phyloP scores from a whole-genome alignment of 495 filamentous ascomycete species.

The Tuber indicum region DNA sequence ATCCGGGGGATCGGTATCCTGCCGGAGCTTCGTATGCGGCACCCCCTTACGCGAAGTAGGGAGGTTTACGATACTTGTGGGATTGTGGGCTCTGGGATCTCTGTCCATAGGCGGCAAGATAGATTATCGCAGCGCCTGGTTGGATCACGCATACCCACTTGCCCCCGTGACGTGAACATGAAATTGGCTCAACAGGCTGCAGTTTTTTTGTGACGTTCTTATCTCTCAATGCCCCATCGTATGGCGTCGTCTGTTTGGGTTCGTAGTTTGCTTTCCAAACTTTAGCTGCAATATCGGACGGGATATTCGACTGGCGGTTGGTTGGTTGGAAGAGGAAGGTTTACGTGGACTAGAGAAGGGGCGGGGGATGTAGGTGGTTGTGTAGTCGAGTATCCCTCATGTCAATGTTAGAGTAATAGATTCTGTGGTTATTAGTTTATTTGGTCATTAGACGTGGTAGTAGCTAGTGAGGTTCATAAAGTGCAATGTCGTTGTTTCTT shows the following conservation, averaged over 20 bases:
- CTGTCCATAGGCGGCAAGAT: not conserved
- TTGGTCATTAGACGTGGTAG: not conserved
- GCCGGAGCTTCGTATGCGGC: not conserved
- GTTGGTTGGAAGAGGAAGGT: not conserved
- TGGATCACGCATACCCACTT: not conserved
- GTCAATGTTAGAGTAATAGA: not conserved
- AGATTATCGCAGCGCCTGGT: not conserved
- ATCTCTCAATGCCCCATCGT: not conserved
- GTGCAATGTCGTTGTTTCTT: not conserved
- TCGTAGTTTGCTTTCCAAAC: not conserved
- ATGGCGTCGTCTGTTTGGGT: not conserved
- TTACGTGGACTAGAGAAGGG: not conserved
- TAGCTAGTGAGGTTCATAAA: not conserved
- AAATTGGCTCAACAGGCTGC: not conserved
- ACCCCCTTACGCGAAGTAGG: not conserved
- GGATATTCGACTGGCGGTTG: not conserved
- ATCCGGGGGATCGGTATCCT: not conserved
- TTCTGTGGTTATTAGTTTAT: not conserved
- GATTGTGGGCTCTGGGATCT: not conserved
- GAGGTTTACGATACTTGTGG: not conserved
- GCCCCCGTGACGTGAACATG: not conserved
- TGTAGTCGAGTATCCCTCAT: not conserved
- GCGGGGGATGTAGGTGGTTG: not conserved
- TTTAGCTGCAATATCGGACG: not conserved
- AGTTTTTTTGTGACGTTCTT: not conserved